phyloP scores from a whole-genome alignment of 106 monocot genomes.

The Agapanthus africanus region DNA sequence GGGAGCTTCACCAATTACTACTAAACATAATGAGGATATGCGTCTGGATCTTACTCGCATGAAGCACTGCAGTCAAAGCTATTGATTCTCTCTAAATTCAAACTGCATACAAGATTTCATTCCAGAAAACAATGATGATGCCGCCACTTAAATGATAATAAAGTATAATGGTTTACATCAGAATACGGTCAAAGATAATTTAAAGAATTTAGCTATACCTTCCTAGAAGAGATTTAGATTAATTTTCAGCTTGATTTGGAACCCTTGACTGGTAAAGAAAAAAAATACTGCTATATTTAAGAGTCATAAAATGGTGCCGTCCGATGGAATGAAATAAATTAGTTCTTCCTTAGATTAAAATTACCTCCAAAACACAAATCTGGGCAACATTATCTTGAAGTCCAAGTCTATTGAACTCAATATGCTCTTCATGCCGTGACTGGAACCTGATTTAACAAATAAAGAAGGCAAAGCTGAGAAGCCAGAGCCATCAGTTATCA shows the following conservation, averaged over 20 bases:
- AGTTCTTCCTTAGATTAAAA: not conserved
- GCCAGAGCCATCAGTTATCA: not conserved
- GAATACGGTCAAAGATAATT: not conserved
- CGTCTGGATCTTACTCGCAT: not conserved
- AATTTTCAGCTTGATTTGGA: conserved; percentile 20
- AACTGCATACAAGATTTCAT: no score
- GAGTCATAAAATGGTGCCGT: conserved; percentile 5
- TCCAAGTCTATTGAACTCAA: conserved; percentile 82
- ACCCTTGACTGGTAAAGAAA: conserved; percentile 55
- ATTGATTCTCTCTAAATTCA: not conserved
- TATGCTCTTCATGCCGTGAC: conserved; percentile 68
- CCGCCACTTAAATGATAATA: not conserved
- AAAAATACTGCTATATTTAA: conserved; percentile 24
- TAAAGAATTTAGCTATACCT: conserved; percentile 32
- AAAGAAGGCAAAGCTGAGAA: not conserved
- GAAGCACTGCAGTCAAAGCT: not conserved
- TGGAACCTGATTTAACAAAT: conserved; percentile 47
- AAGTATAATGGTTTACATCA: not conserved
- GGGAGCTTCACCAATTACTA: not conserved
- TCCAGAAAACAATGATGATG: not conserved
- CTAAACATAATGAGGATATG: not conserved
- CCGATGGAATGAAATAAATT: not conserved
- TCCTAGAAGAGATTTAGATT: conserved; percentile 15
- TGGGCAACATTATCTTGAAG: conserved; percentile 97
- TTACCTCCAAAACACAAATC: conserved; percentile 92